A percentile compares a stretch with the other conserved stretches of the same genome.
phyloP scores from a whole-genome alignment of 371 early-diverging fungal genomes.

The Mortierella sp. region DNA sequence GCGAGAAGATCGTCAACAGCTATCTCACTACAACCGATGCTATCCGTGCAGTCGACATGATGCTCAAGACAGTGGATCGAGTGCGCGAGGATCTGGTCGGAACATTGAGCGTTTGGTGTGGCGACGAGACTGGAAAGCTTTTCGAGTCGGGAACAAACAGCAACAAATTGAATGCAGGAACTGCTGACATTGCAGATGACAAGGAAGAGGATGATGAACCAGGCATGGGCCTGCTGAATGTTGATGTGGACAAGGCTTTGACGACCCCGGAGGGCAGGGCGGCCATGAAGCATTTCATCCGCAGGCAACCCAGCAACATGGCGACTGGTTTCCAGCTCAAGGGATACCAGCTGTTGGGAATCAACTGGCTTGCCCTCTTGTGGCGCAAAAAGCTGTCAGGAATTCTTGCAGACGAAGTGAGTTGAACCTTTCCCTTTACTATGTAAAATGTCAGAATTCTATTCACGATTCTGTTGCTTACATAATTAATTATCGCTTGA shows the following conservation, averaged over 20 bases:
- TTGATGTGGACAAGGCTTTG: conserved; percentile 44
- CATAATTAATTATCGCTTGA: not conserved
- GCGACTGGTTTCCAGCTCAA: conserved; percentile 76
- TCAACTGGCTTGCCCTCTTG: conserved; percentile 92
- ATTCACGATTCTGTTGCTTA: not conserved
- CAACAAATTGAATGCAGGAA: conserved; percentile 15
- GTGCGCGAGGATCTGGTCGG: conserved; percentile 66
- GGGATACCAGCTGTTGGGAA: conserved; percentile 94
- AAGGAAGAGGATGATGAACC: conserved; percentile 30
- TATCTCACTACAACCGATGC: conserved; percentile 79
- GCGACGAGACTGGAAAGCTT: conserved; percentile 42
- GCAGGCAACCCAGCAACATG: conserved; percentile 70
- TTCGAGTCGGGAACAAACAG: conserved; percentile 23
- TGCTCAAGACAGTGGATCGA: conserved; percentile 75
- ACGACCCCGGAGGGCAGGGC: conserved; percentile 43
- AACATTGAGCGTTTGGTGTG: conserved; percentile 69
- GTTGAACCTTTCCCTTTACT: not conserved
- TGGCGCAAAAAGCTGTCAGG: conserved; percentile 86
- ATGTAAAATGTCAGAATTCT: not conserved
- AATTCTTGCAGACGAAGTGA: conserved; percentile 90
- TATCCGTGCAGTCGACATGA: conserved; percentile 78
- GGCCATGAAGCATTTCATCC: conserved; percentile 64
- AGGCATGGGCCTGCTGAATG: conserved; percentile 30
- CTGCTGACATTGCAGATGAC: not conserved
- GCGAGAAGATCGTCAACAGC: conserved; percentile 69